Base-by-base conservation (phyloP, 495 filamentous ascomycete genomes). In the Penicillium salamii region DNA sequence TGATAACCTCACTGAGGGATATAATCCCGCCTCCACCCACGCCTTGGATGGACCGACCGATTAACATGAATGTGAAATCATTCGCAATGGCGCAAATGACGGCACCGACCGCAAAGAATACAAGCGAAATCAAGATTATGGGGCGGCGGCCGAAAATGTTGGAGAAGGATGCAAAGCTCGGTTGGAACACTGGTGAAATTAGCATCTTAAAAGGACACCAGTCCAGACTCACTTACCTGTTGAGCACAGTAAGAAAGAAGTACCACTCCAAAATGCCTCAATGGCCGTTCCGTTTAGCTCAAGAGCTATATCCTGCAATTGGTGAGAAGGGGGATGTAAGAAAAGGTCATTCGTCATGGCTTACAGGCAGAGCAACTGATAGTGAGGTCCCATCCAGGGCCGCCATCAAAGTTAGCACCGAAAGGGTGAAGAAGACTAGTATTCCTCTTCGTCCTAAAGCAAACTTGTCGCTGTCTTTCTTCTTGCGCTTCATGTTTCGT, bases 331-430 rank as follows among this genome's bases (percentile, higher is more conserved):
- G 1, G 6, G 14, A 23, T 21, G 9, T 26, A 7, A 7, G 12
- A 26, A 26, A 26, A 26, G 15, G 8, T 6, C 5, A 7, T 15
- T 34, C 7, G 15, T 8, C 14, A 3, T 12, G 7, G 63, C 72
- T 37, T 63, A 85, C 81, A 1, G 87, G 86, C 36, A 91, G 61
- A 3, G 88, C 87, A 17, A 90, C 85, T 7, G 82, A 84, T 13
- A 90, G 70, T 2, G 83, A 87, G 3, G 88, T 90, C 1, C 84
- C 85, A 65, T 91, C 87, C 15, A 91, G 68, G 19, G 88, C 85
- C 5, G 80, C 83, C 70, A 85, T 84, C 28, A 90, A 65, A 0
- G 80, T 79, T 19, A 89, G 72, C 7, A 85, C 70, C 17, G 74
- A 69, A 34, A 90, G 71, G 1, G 84, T 81, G 18, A 63, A 61